Base-by-base conservation (phyloP, 2,329 filamentous ascomycete genomes). In the Aspergillus sp. region DNA sequence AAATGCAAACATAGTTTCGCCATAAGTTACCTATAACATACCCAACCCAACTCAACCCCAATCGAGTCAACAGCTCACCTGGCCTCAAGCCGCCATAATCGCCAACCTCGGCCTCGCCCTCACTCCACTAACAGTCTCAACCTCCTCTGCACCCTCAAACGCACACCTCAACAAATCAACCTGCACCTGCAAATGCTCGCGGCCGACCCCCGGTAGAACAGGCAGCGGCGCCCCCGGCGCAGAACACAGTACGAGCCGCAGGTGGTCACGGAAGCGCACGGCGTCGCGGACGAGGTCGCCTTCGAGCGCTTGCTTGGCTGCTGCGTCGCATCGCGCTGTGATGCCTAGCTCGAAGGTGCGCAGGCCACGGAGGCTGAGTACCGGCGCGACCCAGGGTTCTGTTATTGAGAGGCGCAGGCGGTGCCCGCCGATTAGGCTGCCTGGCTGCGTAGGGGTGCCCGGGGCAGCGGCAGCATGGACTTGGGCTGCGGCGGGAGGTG, bases 281-380 rank as follows among this genome's bases (percentile, higher is more conserved):
- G 72, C 73, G 61, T 76, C 71, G 23, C 68, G 57, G 4, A 66
- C 59, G 51, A 76, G 60, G 13, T 69, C 68, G 3, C 61, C 65
- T 54, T 75, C 74, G 30, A 77, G 57, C 3, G 69, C 61, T 8
- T 68, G 65, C 61, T 66, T 69, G 3, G 72, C 69, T 8, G 62
- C 63, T 19, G 64, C 50, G 67, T 77, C 75, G 62, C 74, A 76
- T 23, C 70, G 64, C 1, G 68, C 74, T 7, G 74, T 76, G 50
- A 77, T 70, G 3, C 70, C 75, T 49, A 77, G 48, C 48, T 77
- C 75, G 61, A 77, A 76, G 8, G 19, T 41, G 1, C 52, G 56
- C 54, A 77, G 45, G 3, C 74, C 75, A 0, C 74, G 50, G 11
- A 77, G 69, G 13, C 46, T 47, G 9, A 76, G 57, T 49, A 77